Evolutionary conservation across 495 filamentous ascomycete species (phyloP).

Genomic region (Podospora comata): DNA sequence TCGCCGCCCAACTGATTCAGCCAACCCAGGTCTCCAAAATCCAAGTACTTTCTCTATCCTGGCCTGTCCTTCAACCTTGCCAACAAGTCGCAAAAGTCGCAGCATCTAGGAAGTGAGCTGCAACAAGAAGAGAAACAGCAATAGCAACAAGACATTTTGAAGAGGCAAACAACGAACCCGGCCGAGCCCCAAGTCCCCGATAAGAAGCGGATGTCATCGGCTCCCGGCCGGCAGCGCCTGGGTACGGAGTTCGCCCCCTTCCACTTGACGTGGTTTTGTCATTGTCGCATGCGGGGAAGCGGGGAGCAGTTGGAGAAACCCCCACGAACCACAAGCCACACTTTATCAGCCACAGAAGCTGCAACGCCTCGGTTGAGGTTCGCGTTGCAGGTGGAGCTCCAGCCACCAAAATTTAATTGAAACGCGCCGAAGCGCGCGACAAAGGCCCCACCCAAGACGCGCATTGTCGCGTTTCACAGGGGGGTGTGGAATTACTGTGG

Average conservation of each 20-base stretch:
- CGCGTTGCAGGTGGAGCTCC: neutral
- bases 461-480: slow-evolving; percentile 25
- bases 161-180: neutral
- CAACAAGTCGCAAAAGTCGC: neutral
- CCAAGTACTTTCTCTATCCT: neutral
- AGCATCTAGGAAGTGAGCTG: neutral
- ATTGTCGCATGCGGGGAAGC: slow-evolving; percentile 6
- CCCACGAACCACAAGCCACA: neutral
- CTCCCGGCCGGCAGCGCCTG: slow-evolving; percentile 1
- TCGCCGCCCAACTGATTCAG: neutral
- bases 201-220: slow-evolving; percentile 12
- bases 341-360: neutral
- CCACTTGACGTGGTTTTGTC: slow-evolving; percentile 20
- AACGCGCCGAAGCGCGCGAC: slow-evolving; percentile 23
- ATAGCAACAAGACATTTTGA: neutral
- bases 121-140: neutral
- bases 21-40: neutral
- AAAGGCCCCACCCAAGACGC: slow-evolving; percentile 21
- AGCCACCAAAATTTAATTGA: slow-evolving; percentile 25
- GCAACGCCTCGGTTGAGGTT: neutral
- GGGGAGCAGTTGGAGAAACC: neutral
- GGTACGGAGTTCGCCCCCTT: slow-evolving; percentile 44
- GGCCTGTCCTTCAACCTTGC: slow-evolving; percentile 1
- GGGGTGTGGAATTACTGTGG: neutral
- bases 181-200: neutral